phyloP scores from a whole-genome alignment of 305 asterid species.

The Salvia sclarea region DNA sequence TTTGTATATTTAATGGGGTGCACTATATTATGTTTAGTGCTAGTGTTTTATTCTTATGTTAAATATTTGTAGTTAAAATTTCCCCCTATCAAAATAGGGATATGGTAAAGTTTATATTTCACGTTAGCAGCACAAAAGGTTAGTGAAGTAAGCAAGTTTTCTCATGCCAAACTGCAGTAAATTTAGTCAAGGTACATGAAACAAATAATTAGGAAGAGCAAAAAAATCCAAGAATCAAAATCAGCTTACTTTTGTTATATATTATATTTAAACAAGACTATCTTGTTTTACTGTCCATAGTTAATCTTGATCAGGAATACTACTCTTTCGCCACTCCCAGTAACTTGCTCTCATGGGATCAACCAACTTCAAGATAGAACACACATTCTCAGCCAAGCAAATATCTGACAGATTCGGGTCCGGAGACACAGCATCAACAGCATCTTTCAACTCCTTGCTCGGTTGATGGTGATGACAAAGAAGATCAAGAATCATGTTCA shows the following conservation, averaged over 20 bases:
- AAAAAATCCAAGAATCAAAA: not conserved
- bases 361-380: slow-evolving; percentile 44
- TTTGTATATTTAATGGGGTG: too few species aligned
- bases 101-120: not conserved
- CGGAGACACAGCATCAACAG: slow-evolving; percentile 38
- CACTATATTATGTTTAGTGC: too few species aligned
- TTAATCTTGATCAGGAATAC: slow-evolving; percentile 31
- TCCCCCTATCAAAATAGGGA: too few species aligned
- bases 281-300: not conserved
- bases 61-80: too few species aligned
- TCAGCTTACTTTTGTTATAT: not conserved
- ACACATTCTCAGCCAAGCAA: slow-evolving; percentile 40
- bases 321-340: slow-evolving; percentile 60
- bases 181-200: not conserved
- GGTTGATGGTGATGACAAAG: slow-evolving; percentile 42
- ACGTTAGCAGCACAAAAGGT: not conserved
- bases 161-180: not conserved
- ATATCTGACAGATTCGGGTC: slow-evolving; percentile 29
- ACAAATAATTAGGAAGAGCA: not conserved
- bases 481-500: slow-evolving; percentile 56
- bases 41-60: too few species aligned
- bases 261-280: not conserved
- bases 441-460: slow-evolving; percentile 45
- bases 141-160: not conserved
- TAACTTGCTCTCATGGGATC: slow-evolving; percentile 59